These are phyloP conservation scores for Eucalyptus globulus DNA, from an alignment of 345 rosid genomes.

Conservation along the genomic window DNA sequence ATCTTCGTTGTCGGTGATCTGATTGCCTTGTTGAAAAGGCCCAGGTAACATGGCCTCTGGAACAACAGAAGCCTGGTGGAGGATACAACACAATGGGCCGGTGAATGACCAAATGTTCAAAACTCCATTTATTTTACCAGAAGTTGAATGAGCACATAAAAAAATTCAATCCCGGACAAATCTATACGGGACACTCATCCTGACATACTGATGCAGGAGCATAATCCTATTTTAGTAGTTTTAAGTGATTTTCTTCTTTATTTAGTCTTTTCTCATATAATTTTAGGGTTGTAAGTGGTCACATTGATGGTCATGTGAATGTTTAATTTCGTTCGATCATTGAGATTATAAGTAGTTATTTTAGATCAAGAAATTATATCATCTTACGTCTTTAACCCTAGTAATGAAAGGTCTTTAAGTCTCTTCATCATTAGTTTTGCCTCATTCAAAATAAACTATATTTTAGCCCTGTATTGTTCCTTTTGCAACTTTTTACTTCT, in stretches of 20 bases:
- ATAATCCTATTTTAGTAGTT: background rate
- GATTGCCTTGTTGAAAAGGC: conserved; percentile 2
- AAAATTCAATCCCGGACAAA: background rate
- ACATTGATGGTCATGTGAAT: background rate
- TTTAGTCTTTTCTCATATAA: background rate
- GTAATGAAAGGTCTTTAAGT: background rate
- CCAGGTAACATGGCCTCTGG: conserved; percentile 27
- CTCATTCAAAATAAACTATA: background rate
- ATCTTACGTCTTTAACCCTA: background rate
- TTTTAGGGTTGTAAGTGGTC: background rate
- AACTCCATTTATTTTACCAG: background rate
- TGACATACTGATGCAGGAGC: background rate
- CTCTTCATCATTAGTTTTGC: background rate
- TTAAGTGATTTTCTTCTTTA: background rate
- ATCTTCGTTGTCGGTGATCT: background rate
- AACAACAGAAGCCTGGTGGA: conserved; percentile 15
- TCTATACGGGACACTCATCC: background rate
- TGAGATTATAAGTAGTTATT: background rate
- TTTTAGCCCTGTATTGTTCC: background rate
- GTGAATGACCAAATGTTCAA: background rate
- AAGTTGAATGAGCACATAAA: background rate
- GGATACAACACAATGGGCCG: background rate
- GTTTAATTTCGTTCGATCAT: background rate
- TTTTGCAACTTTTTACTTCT: background rate
- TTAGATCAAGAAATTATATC: background rate